Evolutionary conservation across 345 rosid species (phyloP), one percentile per base, ranked within the genome.

Genomic region (Melaleuca alternifolia): DNA sequence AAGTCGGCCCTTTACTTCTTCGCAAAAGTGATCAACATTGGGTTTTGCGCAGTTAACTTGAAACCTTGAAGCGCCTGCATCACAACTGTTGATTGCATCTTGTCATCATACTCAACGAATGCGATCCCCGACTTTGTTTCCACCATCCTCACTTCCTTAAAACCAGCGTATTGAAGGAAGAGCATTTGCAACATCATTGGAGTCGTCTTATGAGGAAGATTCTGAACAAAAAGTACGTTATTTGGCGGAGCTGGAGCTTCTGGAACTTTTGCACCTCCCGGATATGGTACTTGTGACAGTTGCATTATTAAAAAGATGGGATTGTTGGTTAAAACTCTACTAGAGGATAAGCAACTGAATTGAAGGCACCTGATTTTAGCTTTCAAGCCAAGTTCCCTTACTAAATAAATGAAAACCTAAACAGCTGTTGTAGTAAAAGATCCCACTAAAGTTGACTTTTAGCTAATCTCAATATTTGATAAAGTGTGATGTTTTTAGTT

Each of bases 121-220:
- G 99, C 99, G 15, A 97, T 97, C 50, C 99, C 99, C 0, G 99
- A 99, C 90, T 97, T 97, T 65, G 99, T 88, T 89, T 96, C 99
- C 85, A 97, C 92, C 98, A 95, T 97, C 90, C 99, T 93, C 41
- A 96, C 98, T 92, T 97, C 99, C 93, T 97, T 97, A 83, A 97
- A 95, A 76, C 98, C 98, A 12, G 89, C 86, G 87, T 94, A 95
- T 84, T 93, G 98, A 86, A 85, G 88, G 92, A 97, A 97, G 41
- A 96, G 87, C 94, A 89, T 92, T 90, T 97, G 99, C 87, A 97
- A 89, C 93, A 91, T 89, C 97, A 94, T 91, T 2, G 99, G 93
- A 33, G 98, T 92, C 3, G 98, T 92, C 77, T 96, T 98, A 59
- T 93, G 94, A 14, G 99, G 96, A 88, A 97, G 96, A 90, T 96